phyloP scores from a whole-genome alignment of 2,329 filamentous ascomycete species.

The Chrysoporthe deuterocubensis region DNA sequence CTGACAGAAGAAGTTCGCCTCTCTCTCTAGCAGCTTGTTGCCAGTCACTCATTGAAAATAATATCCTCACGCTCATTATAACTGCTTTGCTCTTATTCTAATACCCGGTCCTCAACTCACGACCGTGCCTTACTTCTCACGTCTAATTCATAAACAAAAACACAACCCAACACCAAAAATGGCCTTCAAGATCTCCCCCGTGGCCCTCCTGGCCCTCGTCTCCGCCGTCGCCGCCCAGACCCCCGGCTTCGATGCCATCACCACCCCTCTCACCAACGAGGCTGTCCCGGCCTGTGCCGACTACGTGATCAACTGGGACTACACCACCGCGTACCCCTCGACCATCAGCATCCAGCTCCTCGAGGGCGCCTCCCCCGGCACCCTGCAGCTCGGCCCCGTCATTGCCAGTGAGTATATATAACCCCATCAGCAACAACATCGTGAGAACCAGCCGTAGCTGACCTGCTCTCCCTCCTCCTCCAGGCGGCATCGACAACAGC shows the following conservation, averaged over 20 bases:
- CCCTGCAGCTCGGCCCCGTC: constrained; percentile 45
- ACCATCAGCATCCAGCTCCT: constrained; percentile 59
- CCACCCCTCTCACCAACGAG: constrained; percentile 49
- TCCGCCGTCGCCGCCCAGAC: constrained; percentile 58
- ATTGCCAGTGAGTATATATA: constrained; percentile 54
- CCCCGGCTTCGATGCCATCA: constrained; percentile 58
- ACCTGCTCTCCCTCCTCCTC: no score
- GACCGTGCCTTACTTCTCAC: background rate
- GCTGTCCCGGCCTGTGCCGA: constrained; percentile 52
- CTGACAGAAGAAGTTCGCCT: background rate
- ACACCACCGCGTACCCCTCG: constrained; percentile 45
- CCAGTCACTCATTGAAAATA: constrained; percentile 2
- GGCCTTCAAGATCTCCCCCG: constrained; percentile 54
- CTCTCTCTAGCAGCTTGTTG: background rate
- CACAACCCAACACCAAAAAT: constrained; percentile 46
- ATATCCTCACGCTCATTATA: constrained; percentile 19
- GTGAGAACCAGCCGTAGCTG: no score
- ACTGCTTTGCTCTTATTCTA: constrained; percentile 1
- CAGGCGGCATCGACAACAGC: constrained; percentile 53
- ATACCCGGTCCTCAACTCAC: background rate
- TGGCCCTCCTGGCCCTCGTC: constrained; percentile 56
- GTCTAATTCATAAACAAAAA: background rate
- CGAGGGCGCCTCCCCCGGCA: constrained; percentile 50
- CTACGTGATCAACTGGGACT: constrained; percentile 57
- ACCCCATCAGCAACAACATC: no score